These are phyloP conservation scores for Micractinium sp. DNA, from an alignment of 139 green algal species.

Conservation along the genomic window DNA sequence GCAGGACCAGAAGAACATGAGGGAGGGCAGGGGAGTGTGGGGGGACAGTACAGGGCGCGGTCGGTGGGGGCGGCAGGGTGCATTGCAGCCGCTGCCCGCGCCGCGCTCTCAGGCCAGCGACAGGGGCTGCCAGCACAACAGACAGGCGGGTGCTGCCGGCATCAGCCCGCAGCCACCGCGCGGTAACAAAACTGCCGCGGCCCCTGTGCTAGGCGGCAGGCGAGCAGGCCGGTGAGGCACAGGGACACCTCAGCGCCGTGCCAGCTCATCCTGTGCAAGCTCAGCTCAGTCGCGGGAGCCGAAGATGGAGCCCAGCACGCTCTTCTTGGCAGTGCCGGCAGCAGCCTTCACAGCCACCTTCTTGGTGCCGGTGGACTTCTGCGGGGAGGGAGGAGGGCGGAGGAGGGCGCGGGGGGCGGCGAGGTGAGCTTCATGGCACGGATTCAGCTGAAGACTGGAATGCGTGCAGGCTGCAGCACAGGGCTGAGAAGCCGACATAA, in stretches of 20 bases:
- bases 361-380: neutral
- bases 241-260: too few relatives aligned
- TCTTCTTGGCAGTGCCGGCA: neutral
- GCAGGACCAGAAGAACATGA: neutral
- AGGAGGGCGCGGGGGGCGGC: neutral
- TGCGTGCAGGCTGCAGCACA: neutral
- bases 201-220: neutral
- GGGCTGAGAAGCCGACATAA: neutral
- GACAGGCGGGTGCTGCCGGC: neutral
- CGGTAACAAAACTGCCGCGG: neutral
- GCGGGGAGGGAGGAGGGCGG: neutral
- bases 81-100: neutral
- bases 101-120: too few relatives aligned
- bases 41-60: neutral
- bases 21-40: neutral
- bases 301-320: slow-evolving; percentile 7
- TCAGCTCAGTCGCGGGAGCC: slow-evolving; percentile 11
- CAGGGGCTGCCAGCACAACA: neutral
- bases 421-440: too few relatives aligned
- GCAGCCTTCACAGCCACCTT: slow-evolving; percentile 4
- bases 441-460: neutral
- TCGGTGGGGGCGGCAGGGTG: neutral
- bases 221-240: neutral
- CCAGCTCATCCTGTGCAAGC: neutral
- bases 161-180: neutral